Conservation (phyloP, 345 rosid species). For the Pseudoturritis turrita region DNA sequence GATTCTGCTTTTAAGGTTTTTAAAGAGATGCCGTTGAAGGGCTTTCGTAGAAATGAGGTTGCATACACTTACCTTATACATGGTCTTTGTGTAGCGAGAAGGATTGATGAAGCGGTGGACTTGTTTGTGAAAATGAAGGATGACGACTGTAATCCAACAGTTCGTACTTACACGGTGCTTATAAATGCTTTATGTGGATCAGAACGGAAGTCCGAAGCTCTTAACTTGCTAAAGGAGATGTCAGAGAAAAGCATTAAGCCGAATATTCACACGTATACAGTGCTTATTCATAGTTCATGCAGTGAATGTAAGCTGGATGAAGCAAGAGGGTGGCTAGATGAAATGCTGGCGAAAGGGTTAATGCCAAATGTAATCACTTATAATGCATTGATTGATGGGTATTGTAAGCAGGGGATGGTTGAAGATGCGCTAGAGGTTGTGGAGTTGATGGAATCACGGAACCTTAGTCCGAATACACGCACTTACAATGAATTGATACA, state of each 20-base stretch:
- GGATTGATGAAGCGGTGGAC: conserved; percentile 62
- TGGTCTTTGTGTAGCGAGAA: conserved; percentile 67
- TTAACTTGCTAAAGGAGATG: conserved; percentile 58
- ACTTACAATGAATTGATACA: conserved; percentile 80
- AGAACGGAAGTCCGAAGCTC: conserved; percentile 54
- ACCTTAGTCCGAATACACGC: conserved; percentile 61
- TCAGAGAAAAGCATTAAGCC: conserved; percentile 58
- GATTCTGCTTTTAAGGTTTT: conserved; percentile 57
- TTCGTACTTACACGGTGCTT: conserved; percentile 75
- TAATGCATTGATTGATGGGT: conserved; percentile 80
- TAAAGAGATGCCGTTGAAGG: conserved; percentile 51
- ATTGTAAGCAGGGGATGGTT: conserved; percentile 60
- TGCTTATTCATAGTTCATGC: conserved; percentile 58
- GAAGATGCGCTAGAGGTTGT: conserved; percentile 62
- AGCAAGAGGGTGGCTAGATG: conserved; percentile 50
- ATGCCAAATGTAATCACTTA: conserved; percentile 69
- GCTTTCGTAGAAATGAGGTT: conserved; percentile 69
- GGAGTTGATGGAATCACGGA: conserved; percentile 58
- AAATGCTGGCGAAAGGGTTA: conserved; percentile 55
- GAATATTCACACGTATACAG: conserved; percentile 73
- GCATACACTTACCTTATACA: conserved; percentile 71
- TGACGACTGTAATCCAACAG: conserved; percentile 61
- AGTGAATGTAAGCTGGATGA: conserved; percentile 55
- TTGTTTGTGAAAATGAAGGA: conserved; percentile 60
- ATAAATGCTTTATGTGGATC: conserved; percentile 52